Percentiles rank a stretch among this genome's conserved stretches.
These are phyloP conservation scores for Phylloporus sp. DNA, from an alignment of 768 basidiomycete species.

Conservation along the genomic window DNA sequence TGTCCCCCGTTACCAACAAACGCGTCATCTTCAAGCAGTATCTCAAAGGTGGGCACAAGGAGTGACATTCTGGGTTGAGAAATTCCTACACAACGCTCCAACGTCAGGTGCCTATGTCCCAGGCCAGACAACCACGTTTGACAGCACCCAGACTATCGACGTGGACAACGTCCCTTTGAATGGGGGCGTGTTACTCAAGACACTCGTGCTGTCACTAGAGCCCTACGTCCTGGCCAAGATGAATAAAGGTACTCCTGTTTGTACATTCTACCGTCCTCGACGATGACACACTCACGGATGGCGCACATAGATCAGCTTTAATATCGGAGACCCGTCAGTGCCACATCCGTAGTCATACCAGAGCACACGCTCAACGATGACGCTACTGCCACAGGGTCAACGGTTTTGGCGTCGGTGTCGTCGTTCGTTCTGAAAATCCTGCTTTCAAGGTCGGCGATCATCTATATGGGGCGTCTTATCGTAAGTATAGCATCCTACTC, in stretches of 20 bases:
- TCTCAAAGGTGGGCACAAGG: neutral
- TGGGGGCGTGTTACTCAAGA: constrained; percentile 49
- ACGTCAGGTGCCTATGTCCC: constrained; percentile 14
- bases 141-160: constrained; percentile 46
- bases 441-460: constrained; percentile 5
- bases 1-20: constrained; percentile 1
- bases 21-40: constrained; percentile 1
- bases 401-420: constrained; percentile 39
- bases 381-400: neutral
- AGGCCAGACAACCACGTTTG: constrained; percentile 44
- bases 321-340: constrained; percentile 7
- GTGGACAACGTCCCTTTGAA: constrained; percentile 41
- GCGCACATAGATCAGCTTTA: neutral
- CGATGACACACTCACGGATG: neutral
- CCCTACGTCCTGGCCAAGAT: constrained; percentile 42
- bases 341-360: neutral
- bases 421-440: constrained; percentile 6
- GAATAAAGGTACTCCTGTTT: constrained; percentile 17
- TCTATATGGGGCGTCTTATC: constrained; percentile 18
- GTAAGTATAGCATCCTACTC: constrained; percentile 11
- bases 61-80: neutral
- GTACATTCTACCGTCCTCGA: neutral
- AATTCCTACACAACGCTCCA: neutral
- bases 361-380: neutral
- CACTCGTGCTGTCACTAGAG: constrained; percentile 45